phyloP scores from a whole-genome alignment of 257 asterid species.

The Nyctanthes arbortristis region DNA sequence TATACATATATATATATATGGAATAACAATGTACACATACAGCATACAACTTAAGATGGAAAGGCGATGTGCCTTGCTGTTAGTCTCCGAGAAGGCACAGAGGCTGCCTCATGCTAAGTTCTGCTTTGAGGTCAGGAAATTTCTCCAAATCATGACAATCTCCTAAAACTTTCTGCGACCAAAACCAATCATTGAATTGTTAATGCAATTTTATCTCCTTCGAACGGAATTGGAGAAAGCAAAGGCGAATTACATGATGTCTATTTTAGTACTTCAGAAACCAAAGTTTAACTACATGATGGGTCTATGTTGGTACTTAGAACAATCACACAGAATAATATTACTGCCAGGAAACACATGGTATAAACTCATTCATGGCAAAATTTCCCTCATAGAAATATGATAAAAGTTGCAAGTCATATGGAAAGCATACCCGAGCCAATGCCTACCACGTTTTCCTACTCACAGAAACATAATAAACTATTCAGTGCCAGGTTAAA shows the following conservation, averaged over 20 bases:
- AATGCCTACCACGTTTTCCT: not conserved
- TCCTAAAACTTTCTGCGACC: constrained; percentile 72
- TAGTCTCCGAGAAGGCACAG: constrained; percentile 78
- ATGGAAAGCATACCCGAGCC: not conserved
- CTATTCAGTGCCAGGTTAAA: not conserved
- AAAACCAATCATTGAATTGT: constrained; percentile 10
- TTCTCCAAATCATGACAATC: constrained; percentile 64
- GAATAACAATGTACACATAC: not conserved
- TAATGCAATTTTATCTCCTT: not conserved
- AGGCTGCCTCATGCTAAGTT: constrained; percentile 94
- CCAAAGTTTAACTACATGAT: too few relatives aligned
- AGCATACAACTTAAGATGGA: not conserved
- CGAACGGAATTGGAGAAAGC: not conserved
- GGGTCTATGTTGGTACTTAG: too few relatives aligned
- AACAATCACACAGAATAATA: too few relatives aligned
- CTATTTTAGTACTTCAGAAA: not conserved
- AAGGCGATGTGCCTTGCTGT: not conserved
- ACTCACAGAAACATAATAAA: not conserved
- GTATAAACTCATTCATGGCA: not conserved
- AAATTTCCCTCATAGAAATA: not conserved
- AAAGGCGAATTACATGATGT: not conserved
- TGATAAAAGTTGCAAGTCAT: not conserved
- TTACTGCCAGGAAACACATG: too few relatives aligned
- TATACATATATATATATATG: too few relatives aligned
- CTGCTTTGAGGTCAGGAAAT: constrained; percentile 70